Evolutionary conservation across 495 filamentous ascomycete genomes (phyloP).

Genomic region (Staphylotrichum longicolle): DNA sequence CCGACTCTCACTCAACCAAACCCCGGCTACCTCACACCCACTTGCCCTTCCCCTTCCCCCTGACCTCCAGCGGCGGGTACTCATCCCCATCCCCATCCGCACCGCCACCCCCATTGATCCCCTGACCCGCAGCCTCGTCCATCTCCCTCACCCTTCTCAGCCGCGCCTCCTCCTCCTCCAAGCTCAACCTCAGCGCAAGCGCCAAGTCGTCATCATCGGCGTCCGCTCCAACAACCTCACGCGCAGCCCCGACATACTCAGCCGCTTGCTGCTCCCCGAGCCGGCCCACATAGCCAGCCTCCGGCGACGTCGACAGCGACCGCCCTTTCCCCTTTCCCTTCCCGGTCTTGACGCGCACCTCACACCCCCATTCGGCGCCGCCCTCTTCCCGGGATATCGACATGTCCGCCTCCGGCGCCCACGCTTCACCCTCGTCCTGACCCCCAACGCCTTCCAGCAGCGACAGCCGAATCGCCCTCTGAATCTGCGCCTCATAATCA

Average conservation of each 20-base stretch:
- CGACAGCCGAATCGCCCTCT: conserved; percentile 76
- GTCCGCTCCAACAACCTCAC: background rate
- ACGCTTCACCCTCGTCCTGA: no score
- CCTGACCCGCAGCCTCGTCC: conserved; percentile 17
- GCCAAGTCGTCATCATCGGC: conserved; percentile 69
- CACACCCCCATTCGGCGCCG: conserved; percentile 42
- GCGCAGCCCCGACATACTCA: conserved; percentile 24
- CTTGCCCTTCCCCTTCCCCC: conserved; percentile 44
- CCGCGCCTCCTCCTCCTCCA: conserved; percentile 69
- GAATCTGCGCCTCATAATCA: conserved; percentile 71
- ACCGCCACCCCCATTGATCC: background rate
- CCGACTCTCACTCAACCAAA: no score
- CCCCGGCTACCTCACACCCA: conserved; percentile 16
- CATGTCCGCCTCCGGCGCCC: no score
- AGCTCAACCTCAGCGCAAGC: conserved; percentile 77
- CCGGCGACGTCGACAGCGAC: conserved; percentile 40
- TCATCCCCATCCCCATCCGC: conserved; percentile 46
- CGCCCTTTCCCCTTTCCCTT: conserved; percentile 26
- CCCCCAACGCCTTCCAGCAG: conserved; percentile 54
- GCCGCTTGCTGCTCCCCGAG: background rate
- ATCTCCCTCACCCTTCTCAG: conserved; percentile 15
- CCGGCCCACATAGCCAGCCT: conserved; percentile 17
- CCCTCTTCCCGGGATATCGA: conserved; percentile 7
- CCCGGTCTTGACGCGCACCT: conserved; percentile 54
- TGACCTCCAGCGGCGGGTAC: conserved; percentile 54